phyloP scores from a whole-genome alignment of 2,329 filamentous ascomycete species.

The Biscogniauxia mediterranea region DNA sequence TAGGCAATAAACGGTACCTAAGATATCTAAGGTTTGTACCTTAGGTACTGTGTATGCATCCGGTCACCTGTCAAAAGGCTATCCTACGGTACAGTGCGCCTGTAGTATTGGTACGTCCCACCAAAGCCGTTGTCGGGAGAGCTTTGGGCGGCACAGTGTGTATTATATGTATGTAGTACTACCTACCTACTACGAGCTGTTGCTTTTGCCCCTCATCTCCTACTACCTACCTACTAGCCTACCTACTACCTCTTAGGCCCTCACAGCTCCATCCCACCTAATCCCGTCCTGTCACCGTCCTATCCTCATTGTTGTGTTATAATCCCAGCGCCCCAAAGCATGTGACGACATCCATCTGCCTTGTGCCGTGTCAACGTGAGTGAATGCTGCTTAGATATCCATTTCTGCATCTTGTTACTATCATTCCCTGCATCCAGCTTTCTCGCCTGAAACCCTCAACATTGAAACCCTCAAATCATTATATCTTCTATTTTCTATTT shows the following conservation, averaged over 20 bases:
- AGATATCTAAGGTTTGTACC: too few species aligned
- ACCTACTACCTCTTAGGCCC: too few species aligned
- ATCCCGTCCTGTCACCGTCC: neutral
- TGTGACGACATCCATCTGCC: slow-evolving; percentile 18
- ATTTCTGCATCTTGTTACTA: neutral
- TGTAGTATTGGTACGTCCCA: neutral
- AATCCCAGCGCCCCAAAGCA: slow-evolving; percentile 7
- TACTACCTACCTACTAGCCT: neutral
- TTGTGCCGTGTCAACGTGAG: slow-evolving; percentile 21
- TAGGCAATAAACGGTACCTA: too few species aligned
- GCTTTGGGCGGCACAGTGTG: neutral
- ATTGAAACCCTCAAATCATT: neutral
- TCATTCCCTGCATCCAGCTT: neutral
- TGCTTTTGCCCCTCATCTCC: neutral
- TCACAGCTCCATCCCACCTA: neutral
- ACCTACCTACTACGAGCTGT: neutral
- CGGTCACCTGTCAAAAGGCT: neutral
- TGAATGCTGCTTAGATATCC: slow-evolving; percentile 7
- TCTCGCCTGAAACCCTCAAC: neutral
- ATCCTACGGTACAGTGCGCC: neutral
- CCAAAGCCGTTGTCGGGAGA: neutral
- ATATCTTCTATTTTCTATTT: neutral
- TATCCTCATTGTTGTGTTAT: slow-evolving; percentile 2
- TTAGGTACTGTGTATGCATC: neutral
- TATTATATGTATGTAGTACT: too few species aligned